Evolutionary conservation across 352 stramenopile genomes (phyloP), one percentile per base, ranked within the genome.

Genomic region (Phytophthora pinifolia): DNA sequence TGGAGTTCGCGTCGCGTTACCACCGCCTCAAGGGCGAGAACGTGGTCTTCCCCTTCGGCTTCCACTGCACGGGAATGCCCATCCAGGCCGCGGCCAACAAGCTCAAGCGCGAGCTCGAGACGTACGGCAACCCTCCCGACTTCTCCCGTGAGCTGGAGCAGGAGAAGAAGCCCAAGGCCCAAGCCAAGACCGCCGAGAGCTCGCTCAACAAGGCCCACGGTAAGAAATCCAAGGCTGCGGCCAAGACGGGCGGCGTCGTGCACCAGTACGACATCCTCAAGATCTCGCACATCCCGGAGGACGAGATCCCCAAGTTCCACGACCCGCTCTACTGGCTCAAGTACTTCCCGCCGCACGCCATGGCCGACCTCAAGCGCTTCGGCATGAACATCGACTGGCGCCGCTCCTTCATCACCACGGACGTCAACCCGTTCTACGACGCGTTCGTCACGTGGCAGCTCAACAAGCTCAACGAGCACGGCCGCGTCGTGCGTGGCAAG

Each of bases 401-500:
- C 54, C 87, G 98, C 25, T 96, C 92, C 29, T 99, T 99, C 79
- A 99, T 99, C 67, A 99, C 98, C 14, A 99, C 98, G 31, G 87
- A 97, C 36, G 89, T 98, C 29, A 99, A 99, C 79, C 96, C 96
- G 14, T 99, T 99, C 73, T 99, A 99, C 78, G 96, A 99, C 69
- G 84, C 91, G 34, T 99, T 99, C 76, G 98, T 99, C 67, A 94
- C 87, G 43, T 99, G 98, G 98, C 97, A 99, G 79, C 98, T 99
- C 61, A 96, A 99, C 74, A 96, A 90, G 32, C 78, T 99, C 12
- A 94, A 97, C 35, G 93, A 97, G 56, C 90, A 91, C 69, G 76
- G 76, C 10, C 85, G 86, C 41, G 67, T 95, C 13, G 86, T 81
- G 39, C 84, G 98, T 65, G 98, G 97, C 59, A 99, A 99, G 70